Base-by-base conservation (phyloP, 352 stramenopile species). In the Phytophthora lateralis region DNA sequence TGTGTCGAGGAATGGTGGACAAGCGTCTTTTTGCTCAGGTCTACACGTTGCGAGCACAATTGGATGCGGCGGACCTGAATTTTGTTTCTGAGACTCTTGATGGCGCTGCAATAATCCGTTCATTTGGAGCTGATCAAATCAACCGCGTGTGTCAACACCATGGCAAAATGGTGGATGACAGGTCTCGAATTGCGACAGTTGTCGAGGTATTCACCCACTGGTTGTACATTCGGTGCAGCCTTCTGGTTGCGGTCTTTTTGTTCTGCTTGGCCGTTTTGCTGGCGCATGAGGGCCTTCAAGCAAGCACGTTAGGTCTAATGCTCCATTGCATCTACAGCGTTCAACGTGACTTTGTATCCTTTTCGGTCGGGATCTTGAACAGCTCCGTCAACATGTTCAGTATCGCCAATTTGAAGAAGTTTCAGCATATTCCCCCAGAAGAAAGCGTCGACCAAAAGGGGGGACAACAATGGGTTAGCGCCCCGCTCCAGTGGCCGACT, bases 381-480 rank as follows among this genome's bases (percentile, higher is more conserved):
- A 65, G 50, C 21, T 77, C 71, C n/a, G 64, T 75, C 4, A 60
- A 75, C 37, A 53, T 80, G 55, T 70, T 70, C 11, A 75, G 65
- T 15, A 68, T 80, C n/a, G 62, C 55, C 20, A 75, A 75, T 47
- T 42, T 80, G 2, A 50, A 71, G 6, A 69, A 80, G n/a, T 63
- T 94, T 3, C 86, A 84, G 46, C 89, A 91, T 43, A 82, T 86
- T 34, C 67, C 87, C 7, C 54, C 60, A 6, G 73, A 81, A 54
- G 59, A 81, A 15, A 41, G 44, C 9, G 46, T 29, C 9, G 21
- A 59, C 10, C 46, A 27, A 4, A 66, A 70, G 5, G 45, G 27
- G 1, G 14, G 29, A 2, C 51, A 42, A 15, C 53, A 59, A 24
- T 63, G 55, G 6, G 14, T 50, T 1, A 45, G 60, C n/a, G 48